Conservation (phyloP, 2,329 filamentous ascomycete genomes). For the Colletotrichum agaves region DNA sequence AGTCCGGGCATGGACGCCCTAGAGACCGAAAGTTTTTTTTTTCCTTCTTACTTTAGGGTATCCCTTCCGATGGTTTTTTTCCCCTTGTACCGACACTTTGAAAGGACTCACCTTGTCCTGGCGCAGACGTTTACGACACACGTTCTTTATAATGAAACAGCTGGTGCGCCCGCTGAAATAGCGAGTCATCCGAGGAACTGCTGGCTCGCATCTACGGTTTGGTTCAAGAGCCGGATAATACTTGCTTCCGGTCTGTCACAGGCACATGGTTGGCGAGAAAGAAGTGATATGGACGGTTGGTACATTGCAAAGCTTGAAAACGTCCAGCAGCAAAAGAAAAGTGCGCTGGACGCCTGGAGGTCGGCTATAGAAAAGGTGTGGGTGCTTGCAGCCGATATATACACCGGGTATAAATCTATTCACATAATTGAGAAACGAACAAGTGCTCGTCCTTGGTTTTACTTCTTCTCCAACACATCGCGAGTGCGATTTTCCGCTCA, state of each 20-base stretch:
- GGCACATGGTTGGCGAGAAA: neutral
- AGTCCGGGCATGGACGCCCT: neutral
- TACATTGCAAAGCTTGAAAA: slow-evolving; percentile 32
- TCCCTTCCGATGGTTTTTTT: neutral
- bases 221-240: neutral
- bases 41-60: neutral
- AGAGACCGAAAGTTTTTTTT: neutral
- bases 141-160: no score
- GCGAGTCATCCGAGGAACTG: no score
- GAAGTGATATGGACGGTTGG: slow-evolving; percentile 5
- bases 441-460: slow-evolving; percentile 16
- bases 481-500: slow-evolving; percentile 9
- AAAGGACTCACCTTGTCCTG: no score
- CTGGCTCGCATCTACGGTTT: no score
- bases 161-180: no score
- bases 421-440: slow-evolving; percentile 34
- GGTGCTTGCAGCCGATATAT: slow-evolving; percentile 32
- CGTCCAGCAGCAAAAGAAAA: slow-evolving; percentile 20
- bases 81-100: no score
- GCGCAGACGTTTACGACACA: no score
- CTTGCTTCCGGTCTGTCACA: neutral
- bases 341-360: slow-evolving; percentile 16
- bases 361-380: slow-evolving; percentile 22
- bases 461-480: neutral
- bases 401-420: slow-evolving; percentile 36